phyloP scores from a whole-genome alignment of 345 rosid genomes.

The Murraya paniculata region DNA sequence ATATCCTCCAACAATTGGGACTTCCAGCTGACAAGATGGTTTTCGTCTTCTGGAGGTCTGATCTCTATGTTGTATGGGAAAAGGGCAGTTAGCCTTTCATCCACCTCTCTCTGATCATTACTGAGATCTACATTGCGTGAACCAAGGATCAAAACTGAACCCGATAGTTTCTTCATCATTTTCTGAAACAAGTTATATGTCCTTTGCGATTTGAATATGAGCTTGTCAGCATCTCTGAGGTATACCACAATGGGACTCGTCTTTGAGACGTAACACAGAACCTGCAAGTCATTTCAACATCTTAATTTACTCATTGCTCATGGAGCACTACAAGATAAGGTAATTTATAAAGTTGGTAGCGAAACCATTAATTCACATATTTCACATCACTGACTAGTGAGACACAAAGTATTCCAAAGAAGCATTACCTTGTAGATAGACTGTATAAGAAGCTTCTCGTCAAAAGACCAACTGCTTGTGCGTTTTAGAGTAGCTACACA shows the following conservation, averaged over 20 bases:
- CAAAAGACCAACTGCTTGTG: conserved; percentile 72
- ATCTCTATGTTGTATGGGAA: conserved; percentile 91
- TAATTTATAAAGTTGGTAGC: not conserved
- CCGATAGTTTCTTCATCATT: conserved; percentile 71
- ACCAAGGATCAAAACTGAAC: conserved; percentile 81
- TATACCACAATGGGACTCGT: conserved; percentile 74
- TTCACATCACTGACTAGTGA: not conserved
- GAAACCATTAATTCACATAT: too few species aligned
- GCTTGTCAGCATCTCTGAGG: conserved; percentile 70
- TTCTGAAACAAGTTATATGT: conserved; percentile 68
- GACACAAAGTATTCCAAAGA: not conserved
- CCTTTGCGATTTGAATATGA: conserved; percentile 66
- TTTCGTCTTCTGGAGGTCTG: conserved; percentile 85
- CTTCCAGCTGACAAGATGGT: conserved; percentile 83
- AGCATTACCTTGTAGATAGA: conserved; percentile 74
- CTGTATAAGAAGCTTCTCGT: conserved; percentile 81
- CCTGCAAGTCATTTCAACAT: conserved; percentile 40
- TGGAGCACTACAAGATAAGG: not conserved
- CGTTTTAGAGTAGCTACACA: conserved; percentile 58
- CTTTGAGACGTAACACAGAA: conserved; percentile 70
- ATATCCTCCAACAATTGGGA: conserved; percentile 89
- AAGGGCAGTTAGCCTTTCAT: conserved; percentile 58
- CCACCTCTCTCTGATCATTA: conserved; percentile 45
- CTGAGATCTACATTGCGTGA: conserved; percentile 59
- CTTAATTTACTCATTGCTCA: not conserved